A percentile compares a stretch with the other conserved stretches of the same genome.
Evolutionary conservation across 306 rosid species (phyloP).

Genomic region (Cucumis cinereus): DNA sequence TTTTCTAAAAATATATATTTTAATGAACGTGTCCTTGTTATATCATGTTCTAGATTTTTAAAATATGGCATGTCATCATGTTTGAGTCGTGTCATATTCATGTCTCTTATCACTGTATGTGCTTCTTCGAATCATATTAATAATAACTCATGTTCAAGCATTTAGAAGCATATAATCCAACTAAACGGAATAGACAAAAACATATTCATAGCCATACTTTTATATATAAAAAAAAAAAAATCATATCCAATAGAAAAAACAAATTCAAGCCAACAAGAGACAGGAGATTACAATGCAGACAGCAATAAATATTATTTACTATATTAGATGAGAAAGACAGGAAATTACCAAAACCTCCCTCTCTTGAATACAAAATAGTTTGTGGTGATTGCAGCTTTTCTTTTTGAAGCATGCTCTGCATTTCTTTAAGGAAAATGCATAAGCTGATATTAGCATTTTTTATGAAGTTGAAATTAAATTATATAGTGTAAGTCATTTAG

Average conservation of each 20-base stretch:
- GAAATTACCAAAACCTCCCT: constrained; percentile 57
- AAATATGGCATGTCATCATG: too few species aligned
- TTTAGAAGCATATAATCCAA: not conserved
- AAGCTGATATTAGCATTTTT: constrained; percentile 17
- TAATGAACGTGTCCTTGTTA: too few species aligned
- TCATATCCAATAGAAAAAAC: too few species aligned
- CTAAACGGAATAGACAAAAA: not conserved
- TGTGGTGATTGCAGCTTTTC: constrained; percentile 47
- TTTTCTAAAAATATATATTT: too few species aligned
- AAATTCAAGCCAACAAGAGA: not conserved
- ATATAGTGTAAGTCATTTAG: not conserved
- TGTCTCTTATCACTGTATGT: too few species aligned
- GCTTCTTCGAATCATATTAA: too few species aligned
- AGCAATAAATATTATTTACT: not conserved
- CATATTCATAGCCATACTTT: not conserved
- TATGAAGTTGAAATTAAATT: not conserved
- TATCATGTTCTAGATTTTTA: too few species aligned
- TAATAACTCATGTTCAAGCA: too few species aligned
- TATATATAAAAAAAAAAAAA: not conserved
- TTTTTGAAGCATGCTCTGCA: constrained; percentile 34
- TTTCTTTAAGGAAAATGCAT: constrained; percentile 25
- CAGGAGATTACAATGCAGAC: not conserved
- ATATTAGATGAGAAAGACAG: not conserved
- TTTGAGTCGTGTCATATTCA: too few species aligned
- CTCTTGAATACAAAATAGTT: constrained; percentile 47